Evolutionary conservation across 495 filamentous ascomycete species (phyloP).

Genomic region (Articulospora tetracladia): DNA sequence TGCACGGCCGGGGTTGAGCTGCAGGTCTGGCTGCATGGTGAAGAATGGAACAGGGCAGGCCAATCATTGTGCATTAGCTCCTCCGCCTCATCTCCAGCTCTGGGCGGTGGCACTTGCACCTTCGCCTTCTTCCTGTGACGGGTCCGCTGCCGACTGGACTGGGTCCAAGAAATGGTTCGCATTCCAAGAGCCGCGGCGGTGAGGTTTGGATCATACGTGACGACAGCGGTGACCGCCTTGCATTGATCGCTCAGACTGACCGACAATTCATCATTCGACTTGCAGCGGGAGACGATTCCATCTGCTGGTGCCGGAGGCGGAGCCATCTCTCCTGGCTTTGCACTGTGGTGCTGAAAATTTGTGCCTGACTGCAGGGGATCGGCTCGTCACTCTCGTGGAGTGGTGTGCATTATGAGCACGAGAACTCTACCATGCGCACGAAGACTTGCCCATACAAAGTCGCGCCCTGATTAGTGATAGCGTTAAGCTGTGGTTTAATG

Average conservation of each 20-base stretch:
- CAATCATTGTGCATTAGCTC: slow-evolving; percentile 7
- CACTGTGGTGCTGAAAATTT: too few relatives aligned
- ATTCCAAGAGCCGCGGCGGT: background rate
- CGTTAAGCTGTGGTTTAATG: too few relatives aligned
- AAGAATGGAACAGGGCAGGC: background rate
- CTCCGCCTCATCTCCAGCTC: slow-evolving; percentile 10
- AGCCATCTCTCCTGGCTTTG: too few relatives aligned
- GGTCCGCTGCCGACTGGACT: background rate
- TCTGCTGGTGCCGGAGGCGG: too few relatives aligned
- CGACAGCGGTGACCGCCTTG: background rate
- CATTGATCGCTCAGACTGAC: background rate
- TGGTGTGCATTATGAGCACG: too few relatives aligned
- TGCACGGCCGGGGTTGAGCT: background rate
- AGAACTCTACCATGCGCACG: too few relatives aligned
- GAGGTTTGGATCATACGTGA: background rate
- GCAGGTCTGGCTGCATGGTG: background rate
- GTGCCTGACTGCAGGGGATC: too few relatives aligned
- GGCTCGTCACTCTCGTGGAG: too few relatives aligned
- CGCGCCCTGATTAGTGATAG: too few relatives aligned
- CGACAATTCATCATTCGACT: background rate
- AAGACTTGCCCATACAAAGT: too few relatives aligned
- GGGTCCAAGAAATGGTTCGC: background rate
- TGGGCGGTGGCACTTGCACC: background rate
- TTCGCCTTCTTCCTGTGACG: background rate
- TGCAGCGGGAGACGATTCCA: too few relatives aligned